Conservation (phyloP, 2,329 filamentous ascomycete genomes). For the Fusarium nurragi region DNA sequence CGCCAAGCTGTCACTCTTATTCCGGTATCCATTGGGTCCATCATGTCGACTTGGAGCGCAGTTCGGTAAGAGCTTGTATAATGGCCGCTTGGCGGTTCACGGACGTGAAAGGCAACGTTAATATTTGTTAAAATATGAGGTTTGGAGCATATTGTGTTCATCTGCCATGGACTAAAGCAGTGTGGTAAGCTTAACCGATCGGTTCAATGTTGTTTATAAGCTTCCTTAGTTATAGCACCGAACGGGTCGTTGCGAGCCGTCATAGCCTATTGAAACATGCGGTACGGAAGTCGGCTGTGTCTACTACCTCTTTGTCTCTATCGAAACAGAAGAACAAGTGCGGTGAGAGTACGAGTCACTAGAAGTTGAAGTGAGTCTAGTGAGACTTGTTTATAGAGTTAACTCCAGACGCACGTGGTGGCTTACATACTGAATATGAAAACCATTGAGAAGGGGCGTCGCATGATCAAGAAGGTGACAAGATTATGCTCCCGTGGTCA, state of each 20-base stretch:
- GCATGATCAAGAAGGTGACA: constrained; percentile 21
- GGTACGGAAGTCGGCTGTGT: constrained; percentile 13
- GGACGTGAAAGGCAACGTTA: background rate
- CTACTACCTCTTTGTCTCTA: background rate
- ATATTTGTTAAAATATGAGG: background rate
- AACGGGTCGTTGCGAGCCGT: constrained; percentile 8
- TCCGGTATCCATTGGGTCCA: constrained; percentile 13
- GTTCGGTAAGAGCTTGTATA: background rate
- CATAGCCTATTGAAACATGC: constrained; percentile 32
- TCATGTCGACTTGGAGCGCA: background rate
- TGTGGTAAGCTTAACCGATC: background rate
- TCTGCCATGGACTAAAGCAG: background rate
- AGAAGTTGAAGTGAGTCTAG: background rate
- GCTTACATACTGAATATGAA: background rate
- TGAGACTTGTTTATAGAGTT: constrained; percentile 1
- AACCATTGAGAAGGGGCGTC: constrained; percentile 16
- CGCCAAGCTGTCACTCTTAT: constrained; percentile 26
- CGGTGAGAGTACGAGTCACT: constrained; percentile 1
- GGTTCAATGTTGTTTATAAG: background rate
- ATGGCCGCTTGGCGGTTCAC: constrained; percentile 11
- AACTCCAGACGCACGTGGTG: background rate
- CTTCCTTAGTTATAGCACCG: background rate
- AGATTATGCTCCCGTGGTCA: constrained; percentile 32
- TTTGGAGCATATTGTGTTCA: background rate
- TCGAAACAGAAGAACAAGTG: background rate